Base-by-base conservation (phyloP, 805 yeast genomes). In the Yarrowia sp. region DNA sequence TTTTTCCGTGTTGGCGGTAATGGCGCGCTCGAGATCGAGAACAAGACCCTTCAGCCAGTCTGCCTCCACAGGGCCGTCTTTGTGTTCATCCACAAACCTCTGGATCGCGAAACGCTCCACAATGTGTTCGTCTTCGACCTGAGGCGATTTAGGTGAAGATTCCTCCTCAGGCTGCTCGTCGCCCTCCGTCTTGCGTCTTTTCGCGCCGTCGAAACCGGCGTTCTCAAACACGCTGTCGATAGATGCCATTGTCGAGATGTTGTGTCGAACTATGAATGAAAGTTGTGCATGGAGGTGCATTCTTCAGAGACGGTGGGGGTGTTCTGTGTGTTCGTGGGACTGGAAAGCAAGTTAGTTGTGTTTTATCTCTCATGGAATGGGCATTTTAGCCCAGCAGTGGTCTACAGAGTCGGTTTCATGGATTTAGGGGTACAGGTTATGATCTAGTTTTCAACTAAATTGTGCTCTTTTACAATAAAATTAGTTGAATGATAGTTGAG, bases 1-100 rank as follows among this genome's bases (percentile, higher is more conserved):
- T 32, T 59, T 61, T 32, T 63, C 66, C 14, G 64, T 61, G 35
- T 68, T 68, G 19, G 38, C 29, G 8, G 60, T 39, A 18, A 66
- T 49, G 4, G 68, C 66, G 8, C 61, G 67, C 58, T 70, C 80
- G 55, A 79, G 74, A 24, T 51, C 47, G 1, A 51, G 24, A 49
- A 44, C 63, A 6, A 66, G 59, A 3, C 49, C 53, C 41, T 62
- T 63, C 18, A 38, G 58, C 36, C 66, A 33, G 18, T 32, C 38
- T 14, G 25, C n/a, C 5, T 35, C 32, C 16, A 10, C 7, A 16
- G 18, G 25, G 4, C 6, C 32, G 21, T 41, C 47, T 25, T 42
- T 21, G 36, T 49, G 58, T 22, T 53, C 47, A 13, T 53, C 60
- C 36, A 53, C 44, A 9, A 38, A 14, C 10, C 16, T 13, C 21